These are phyloP conservation scores for Jacaranda mimosifolia DNA, from an alignment of 257 asterid genomes.

Conservation along the genomic window DNA sequence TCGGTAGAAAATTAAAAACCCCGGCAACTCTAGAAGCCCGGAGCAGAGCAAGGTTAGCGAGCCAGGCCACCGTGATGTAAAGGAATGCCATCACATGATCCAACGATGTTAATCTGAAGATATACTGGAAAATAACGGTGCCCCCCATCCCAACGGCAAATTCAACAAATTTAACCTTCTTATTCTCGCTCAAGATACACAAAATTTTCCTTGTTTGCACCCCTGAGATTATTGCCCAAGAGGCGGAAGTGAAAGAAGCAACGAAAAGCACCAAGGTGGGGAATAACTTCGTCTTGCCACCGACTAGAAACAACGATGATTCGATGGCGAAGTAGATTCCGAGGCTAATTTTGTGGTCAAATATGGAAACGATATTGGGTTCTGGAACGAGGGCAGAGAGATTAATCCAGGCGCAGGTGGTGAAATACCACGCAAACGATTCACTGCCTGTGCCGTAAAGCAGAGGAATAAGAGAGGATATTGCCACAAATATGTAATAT, in stretches of 20 bases:
- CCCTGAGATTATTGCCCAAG: not conserved
- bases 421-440: not conserved
- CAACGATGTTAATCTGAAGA: constrained; percentile 25
- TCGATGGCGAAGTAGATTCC: not conserved
- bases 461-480: not conserved
- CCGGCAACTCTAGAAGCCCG: constrained; percentile 5
- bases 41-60: constrained; percentile 26
- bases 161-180: not conserved
- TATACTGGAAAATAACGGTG: constrained; percentile 31
- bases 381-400: not conserved
- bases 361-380: not conserved
- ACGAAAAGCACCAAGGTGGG: constrained; percentile 2
- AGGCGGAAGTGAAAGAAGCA: not conserved
- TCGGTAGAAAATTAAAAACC: constrained; percentile 32
- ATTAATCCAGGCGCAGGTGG: not conserved
- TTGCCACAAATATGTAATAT: not conserved
- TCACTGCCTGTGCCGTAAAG: not conserved
- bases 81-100: constrained; percentile 34
- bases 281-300: constrained; percentile 6
- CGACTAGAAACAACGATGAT: not conserved
- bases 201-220: too few relatives aligned
- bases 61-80: constrained; percentile 39
- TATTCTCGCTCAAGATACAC: not conserved
- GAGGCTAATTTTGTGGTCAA: not conserved
- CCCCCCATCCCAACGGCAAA: constrained; percentile 33